These are phyloP conservation scores for Kodamaea alishanica DNA, from an alignment of 1,139 yeast genomes.

Conservation along the genomic window DNA sequence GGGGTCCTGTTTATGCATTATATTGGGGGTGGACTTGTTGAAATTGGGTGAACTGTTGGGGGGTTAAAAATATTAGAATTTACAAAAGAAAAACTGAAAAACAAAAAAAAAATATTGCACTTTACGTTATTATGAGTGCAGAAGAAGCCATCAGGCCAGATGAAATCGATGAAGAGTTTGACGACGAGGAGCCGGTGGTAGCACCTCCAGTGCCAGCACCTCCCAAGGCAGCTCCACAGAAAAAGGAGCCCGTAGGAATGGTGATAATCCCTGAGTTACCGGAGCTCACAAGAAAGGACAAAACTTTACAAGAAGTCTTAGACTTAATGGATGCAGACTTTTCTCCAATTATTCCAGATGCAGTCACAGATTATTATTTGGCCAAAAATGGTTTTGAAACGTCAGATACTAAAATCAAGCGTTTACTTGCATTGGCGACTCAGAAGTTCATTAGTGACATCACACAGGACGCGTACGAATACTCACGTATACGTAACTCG, in stretches of 20 bases:
- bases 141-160: conserved; percentile 18
- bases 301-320: conserved; percentile 79
- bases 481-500: conserved; percentile 82
- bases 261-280: conserved; percentile 51
- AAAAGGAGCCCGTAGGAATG: not conserved
- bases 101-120: too few species aligned
- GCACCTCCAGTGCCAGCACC: not conserved
- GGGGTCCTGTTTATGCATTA: conserved; percentile 9
- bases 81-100: too few species aligned
- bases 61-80: too few species aligned
- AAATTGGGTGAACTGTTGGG: too few species aligned
- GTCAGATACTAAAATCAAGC: conserved; percentile 72
- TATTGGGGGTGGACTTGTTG: too few species aligned
- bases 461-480: conserved; percentile 96
- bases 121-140: conserved; percentile 7
- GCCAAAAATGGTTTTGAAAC: conserved; percentile 87
- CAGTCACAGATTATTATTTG: conserved; percentile 92
- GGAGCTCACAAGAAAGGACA: conserved; percentile 76
- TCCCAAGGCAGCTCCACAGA: not conserved
- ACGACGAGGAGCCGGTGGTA: conserved; percentile 11
- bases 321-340: conserved; percentile 84
- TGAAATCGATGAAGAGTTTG: conserved; percentile 29
- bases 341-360: conserved; percentile 96
- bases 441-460: conserved; percentile 93
- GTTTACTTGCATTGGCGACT: conserved; percentile 88